Conservation (phyloP, 2,329 filamentous ascomycete genomes). For the Emmonsiellopsis sp. region DNA sequence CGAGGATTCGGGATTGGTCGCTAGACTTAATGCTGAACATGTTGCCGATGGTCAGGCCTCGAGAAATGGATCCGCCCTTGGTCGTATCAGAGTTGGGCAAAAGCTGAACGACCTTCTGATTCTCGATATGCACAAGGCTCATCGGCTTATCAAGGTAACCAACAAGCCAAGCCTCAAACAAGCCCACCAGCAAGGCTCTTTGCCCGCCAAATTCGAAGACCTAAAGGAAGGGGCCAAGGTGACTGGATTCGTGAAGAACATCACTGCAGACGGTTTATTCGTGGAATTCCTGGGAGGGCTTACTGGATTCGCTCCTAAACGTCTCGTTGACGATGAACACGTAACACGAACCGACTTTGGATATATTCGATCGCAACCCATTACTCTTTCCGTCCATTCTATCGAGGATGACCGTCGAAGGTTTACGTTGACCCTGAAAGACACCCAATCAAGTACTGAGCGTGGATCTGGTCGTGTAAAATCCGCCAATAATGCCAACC, state of each 20-base stretch:
- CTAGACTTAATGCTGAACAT: constrained; percentile 66
- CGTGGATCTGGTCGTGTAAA: constrained; percentile 34
- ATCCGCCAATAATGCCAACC: constrained; percentile 16
- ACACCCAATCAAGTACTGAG: constrained; percentile 42
- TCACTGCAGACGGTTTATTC: constrained; percentile 72
- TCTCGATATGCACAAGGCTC: constrained; percentile 73
- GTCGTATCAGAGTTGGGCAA: constrained; percentile 77
- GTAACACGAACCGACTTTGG: constrained; percentile 66
- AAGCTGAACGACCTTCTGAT: constrained; percentile 73
- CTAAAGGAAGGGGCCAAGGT: constrained; percentile 60
- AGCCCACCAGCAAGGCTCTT: constrained; percentile 60
- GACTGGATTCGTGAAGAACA: constrained; percentile 75
- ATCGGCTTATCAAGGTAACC: constrained; percentile 65
- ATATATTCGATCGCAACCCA: constrained; percentile 64
- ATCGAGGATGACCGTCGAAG: constrained; percentile 62
- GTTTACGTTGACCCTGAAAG: constrained; percentile 56
- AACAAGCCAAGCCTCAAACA: constrained; percentile 76
- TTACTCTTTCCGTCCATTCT: constrained; percentile 63
- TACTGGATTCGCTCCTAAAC: constrained; percentile 71
- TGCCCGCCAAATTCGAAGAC: constrained; percentile 65
- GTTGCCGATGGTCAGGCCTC: constrained; percentile 74
- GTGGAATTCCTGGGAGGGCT: constrained; percentile 76
- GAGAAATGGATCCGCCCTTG: constrained; percentile 68
- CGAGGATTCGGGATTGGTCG: constrained; percentile 63
- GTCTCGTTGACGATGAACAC: constrained; percentile 63